Conservation (phyloP, 108 stramenopile species). For the Cylindrotheca closterium region DNA sequence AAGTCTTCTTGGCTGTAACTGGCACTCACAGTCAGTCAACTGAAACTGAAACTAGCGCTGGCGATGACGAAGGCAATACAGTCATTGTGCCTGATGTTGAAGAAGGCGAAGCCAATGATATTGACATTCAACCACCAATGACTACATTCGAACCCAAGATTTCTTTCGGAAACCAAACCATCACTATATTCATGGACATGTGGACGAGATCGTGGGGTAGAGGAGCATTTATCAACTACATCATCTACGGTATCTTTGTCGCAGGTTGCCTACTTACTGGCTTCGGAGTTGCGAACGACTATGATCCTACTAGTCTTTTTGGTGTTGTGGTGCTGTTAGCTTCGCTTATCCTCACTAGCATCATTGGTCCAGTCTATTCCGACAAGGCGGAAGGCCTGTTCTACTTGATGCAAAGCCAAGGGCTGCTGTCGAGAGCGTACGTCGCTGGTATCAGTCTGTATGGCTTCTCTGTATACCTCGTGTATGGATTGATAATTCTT, state of each 20-base stretch:
- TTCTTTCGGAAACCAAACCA: slow-evolving; percentile 25
- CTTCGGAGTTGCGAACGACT: slow-evolving; percentile 21
- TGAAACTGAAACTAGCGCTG: neutral
- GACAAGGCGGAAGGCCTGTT: slow-evolving; percentile 41
- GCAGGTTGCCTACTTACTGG: slow-evolving; percentile 6
- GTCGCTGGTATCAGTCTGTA: slow-evolving; percentile 37
- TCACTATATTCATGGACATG: slow-evolving; percentile 22
- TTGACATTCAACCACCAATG: too few species aligned
- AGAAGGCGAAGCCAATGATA: slow-evolving; percentile 4
- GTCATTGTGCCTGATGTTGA: neutral
- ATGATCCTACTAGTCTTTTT: slow-evolving; percentile 4
- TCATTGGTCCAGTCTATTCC: slow-evolving; percentile 43
- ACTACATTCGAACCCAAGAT: too few species aligned
- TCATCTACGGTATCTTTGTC: slow-evolving; percentile 21
- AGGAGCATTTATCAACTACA: slow-evolving; percentile 37
- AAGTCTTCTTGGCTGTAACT: slow-evolving; percentile 59
- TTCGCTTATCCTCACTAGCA: slow-evolving; percentile 35
- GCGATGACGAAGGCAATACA: slow-evolving; percentile 1
- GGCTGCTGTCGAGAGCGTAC: slow-evolving; percentile 39
- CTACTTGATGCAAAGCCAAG: slow-evolving; percentile 46
- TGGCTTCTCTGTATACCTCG: slow-evolving; percentile 38
- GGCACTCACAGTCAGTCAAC: slow-evolving; percentile 8
- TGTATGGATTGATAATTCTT: slow-evolving; percentile 36
- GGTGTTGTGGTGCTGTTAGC: slow-evolving; percentile 25
- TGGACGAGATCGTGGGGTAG: slow-evolving; percentile 38